Percentiles rank a stretch among this genome's conserved stretches.
Evolutionary conservation across 2,329 filamentous ascomycete species (phyloP).

Genomic region (Penicillium rolfsii): DNA sequence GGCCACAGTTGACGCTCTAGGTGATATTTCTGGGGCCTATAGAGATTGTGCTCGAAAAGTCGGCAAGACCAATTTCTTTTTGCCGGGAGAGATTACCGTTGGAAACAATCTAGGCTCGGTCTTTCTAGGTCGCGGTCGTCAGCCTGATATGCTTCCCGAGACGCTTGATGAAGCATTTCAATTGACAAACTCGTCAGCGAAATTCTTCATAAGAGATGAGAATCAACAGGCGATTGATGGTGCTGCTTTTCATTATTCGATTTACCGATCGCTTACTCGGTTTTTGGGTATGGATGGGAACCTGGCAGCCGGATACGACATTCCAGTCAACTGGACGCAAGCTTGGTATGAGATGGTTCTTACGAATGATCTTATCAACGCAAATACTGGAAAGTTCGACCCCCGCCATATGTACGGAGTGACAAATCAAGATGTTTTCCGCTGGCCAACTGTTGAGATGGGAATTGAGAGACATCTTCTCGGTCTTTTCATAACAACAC

Average conservation of each 20-base stretch:
- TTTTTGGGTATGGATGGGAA: conserved; percentile 65
- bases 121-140: conserved; percentile 65
- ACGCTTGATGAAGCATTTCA: conserved; percentile 55
- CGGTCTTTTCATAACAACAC: conserved; percentile 61
- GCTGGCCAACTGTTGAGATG: conserved; percentile 63
- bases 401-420: conserved; percentile 67
- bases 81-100: conserved; percentile 66
- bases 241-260: conserved; percentile 66
- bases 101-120: conserved; percentile 64
- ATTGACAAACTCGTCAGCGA: conserved; percentile 49
- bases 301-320: conserved; percentile 57
- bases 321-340: conserved; percentile 58
- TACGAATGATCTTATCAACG: conserved; percentile 64
- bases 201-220: conserved; percentile 57
- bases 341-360: conserved; percentile 61
- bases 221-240: conserved; percentile 60
- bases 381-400: conserved; percentile 64
- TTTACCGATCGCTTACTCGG: conserved; percentile 65
- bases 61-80: conserved; percentile 66
- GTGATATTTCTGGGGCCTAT: conserved; percentile 60
- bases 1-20: conserved; percentile 64
- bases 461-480: conserved; percentile 62
- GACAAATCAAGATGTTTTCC: conserved; percentile 68
- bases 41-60: conserved; percentile 60
- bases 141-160: conserved; percentile 56